Conservation (phyloP, 148 eudicot species). For the Dianthus caryophyllus region DNA sequence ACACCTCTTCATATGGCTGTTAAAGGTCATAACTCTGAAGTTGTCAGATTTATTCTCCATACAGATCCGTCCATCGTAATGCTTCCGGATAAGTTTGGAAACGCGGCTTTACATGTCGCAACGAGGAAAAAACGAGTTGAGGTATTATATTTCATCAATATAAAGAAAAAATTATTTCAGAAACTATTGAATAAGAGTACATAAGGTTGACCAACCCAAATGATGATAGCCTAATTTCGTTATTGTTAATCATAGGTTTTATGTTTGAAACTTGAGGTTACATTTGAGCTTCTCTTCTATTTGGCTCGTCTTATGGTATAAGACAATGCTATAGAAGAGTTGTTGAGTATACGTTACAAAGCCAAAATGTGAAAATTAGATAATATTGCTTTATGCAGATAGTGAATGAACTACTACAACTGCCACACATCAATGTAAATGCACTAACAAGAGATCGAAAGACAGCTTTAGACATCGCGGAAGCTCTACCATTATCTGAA, state of each 20-base stretch:
- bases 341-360: too few relatives aligned
- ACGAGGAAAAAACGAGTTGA: conserved; percentile 58
- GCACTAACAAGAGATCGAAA: conserved; percentile 62
- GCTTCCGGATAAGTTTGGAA: conserved; percentile 63
- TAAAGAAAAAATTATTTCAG: too few relatives aligned
- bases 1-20: conserved; percentile 84
- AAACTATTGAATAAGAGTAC: too few relatives aligned
- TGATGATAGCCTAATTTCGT: too few relatives aligned
- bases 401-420: conserved; percentile 44
- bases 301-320: too few relatives aligned
- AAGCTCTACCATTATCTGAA: conserved; percentile 52
- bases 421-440: conserved; percentile 56
- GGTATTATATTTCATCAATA: conserved; percentile 30
- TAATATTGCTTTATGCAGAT: conserved; percentile 41
- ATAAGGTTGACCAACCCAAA: too few relatives aligned
- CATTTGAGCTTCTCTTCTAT: too few relatives aligned
- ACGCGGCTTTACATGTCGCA: conserved; percentile 53
- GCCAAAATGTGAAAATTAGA: neutral
- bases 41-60: conserved; percentile 56
- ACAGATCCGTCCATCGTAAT: conserved; percentile 61
- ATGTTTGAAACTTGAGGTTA: too few relatives aligned
- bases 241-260: too few relatives aligned
- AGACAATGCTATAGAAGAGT: too few relatives aligned
- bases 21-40: conserved; percentile 57
- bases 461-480: conserved; percentile 67